Base-by-base conservation (phyloP, 108 stramenopile species). In the Cylindrotheca fusiformis region DNA sequence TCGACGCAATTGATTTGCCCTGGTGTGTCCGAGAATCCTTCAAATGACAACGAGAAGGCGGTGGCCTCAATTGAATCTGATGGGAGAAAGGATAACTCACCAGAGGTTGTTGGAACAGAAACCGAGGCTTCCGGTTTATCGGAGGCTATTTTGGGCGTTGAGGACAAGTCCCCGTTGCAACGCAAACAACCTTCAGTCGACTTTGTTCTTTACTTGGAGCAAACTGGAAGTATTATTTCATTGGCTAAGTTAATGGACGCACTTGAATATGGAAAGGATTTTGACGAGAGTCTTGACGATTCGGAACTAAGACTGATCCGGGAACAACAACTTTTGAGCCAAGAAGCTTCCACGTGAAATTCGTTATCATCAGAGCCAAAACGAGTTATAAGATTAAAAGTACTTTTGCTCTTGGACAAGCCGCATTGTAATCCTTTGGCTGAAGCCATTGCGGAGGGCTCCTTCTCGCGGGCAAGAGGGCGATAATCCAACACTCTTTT, bases 241-340 rank as follows among this genome's bases (percentile, higher is more conserved):
- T 54, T 93, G 26, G 86, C 91, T 26, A 90, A 89, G 67, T 55
- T 93, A 25, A 88, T 90, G 88, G 88, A 93, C 71, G 87, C 88
- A 14, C 63, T 93, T 51, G 84, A 86, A 27, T 76, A 86, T 65
- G 80, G 81, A 45, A 77, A 76, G 41, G 82, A 87, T 30, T 69
- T 75, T 32, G 81, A 86, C 25, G 78, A 84, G 55, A 67, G 64
- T 23, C 54, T 75, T 1, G 74, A 75, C 44, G 74, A 74, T 48
- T 62, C 65, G 10, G 72, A 74, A 48, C 48, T 74, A 19, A 54
- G 63, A 48, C 41, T 79, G 56, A 74, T 79, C 47, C 69, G 74
- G 41, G 69, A 80, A 33, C 72, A 75, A 62, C 36, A 58, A 47
- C 30, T 74, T 24, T 64, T 23, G 14, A 55, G 52, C 21, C 63